Evolutionary conservation across 1,139 yeast species (phyloP).

Genomic region (Geotrichum reessii): DNA sequence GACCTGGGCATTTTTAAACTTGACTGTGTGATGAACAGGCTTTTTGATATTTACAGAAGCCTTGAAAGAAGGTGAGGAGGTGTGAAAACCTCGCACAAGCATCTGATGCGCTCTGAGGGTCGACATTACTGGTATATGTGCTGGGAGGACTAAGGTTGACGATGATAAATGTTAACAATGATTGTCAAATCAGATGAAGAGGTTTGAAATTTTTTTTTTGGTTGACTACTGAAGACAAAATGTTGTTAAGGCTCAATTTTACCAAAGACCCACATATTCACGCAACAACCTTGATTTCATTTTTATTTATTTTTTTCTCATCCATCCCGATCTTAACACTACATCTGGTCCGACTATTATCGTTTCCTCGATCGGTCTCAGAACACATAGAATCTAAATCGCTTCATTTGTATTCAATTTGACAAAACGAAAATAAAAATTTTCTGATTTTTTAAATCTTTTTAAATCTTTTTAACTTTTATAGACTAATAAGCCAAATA

Average conservation of each 20-base stretch:
- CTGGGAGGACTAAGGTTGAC: not conserved
- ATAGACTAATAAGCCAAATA: too few species aligned
- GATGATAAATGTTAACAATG: not conserved
- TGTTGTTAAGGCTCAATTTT: slow-evolving; percentile 5
- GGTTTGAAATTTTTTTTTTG: slow-evolving; percentile 10
- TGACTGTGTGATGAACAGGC: slow-evolving; percentile 88
- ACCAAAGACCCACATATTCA: slow-evolving; percentile 1
- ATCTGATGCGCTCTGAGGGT: slow-evolving; percentile 8
- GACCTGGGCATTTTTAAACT: slow-evolving; percentile 59
- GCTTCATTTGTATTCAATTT: not conserved
- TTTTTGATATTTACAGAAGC: slow-evolving; percentile 40
- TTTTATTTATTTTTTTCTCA: not conserved
- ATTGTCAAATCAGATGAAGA: slow-evolving; percentile 5
- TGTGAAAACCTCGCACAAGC: slow-evolving; percentile 24
- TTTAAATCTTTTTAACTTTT: too few species aligned
- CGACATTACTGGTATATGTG: slow-evolving; percentile 1
- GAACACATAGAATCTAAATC: not conserved
- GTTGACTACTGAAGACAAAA: not conserved
- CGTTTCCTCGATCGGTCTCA: not conserved
- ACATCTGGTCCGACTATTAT: not conserved
- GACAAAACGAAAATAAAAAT: not conserved
- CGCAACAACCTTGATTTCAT: not conserved
- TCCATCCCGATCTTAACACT: not conserved
- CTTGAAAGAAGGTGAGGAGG: slow-evolving; percentile 19
- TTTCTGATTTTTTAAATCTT: not conserved